Percentiles rank a stretch among this genome's conserved stretches.
Evolutionary conservation across 768 basidiomycete species (phyloP).

Genomic region (Boletales sp.): DNA sequence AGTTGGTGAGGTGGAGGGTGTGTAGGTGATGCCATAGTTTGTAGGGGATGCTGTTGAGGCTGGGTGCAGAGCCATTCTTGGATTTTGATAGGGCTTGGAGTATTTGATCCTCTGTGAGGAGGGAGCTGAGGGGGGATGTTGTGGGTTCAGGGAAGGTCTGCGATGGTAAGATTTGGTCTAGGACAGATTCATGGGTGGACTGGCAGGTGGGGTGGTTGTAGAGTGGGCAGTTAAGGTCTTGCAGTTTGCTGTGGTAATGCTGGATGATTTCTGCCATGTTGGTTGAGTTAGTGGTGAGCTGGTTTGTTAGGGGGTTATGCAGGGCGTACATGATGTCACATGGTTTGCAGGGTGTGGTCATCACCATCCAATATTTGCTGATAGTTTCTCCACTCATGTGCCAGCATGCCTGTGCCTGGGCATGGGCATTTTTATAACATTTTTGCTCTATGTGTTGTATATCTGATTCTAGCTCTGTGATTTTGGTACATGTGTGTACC

Average conservation of each 20-base stretch:
- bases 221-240: constrained; percentile 32
- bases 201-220: background rate
- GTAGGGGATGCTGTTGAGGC: constrained; percentile 25
- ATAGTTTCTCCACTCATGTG: background rate
- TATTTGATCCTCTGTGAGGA: constrained; percentile 10
- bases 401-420: background rate
- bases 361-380: constrained; percentile 17
- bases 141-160: background rate
- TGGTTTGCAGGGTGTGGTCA: constrained; percentile 3
- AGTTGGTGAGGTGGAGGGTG: too few species aligned
- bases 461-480: too few species aligned
- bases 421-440: too few species aligned
- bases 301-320: background rate
- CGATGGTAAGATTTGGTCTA: rapidly evolving
- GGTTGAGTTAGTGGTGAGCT: background rate
- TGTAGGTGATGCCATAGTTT: constrained; percentile 25
- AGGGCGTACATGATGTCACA: constrained; percentile 21
- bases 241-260: background rate
- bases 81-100: constrained; percentile 3
- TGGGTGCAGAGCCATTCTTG: constrained; percentile 18
- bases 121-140: background rate
- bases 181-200: constrained; percentile 18
- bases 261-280: constrained; percentile 28
- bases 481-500: too few species aligned
- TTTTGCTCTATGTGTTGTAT: too few species aligned